These are phyloP conservation scores for Acanthamoeba rhysodes DNA, from an alignment of 208 protist genomes.

Conservation along the genomic window DNA sequence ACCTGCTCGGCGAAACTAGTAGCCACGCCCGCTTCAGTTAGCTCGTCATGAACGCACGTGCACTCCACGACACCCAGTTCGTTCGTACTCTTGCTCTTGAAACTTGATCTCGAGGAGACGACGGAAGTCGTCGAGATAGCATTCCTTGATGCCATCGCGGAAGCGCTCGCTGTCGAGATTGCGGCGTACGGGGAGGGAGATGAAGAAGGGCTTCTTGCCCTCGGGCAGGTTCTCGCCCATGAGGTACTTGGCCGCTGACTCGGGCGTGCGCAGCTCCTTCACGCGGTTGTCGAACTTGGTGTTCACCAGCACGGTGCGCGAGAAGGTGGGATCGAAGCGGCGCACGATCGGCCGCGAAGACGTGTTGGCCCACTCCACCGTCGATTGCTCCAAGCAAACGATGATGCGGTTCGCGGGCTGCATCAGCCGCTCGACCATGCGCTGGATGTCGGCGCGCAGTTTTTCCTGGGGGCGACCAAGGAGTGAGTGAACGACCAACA, in stretches of 20 bases:
- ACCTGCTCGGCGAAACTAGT: constrained; percentile 78
- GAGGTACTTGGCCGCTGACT: constrained; percentile 85
- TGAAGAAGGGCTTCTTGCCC: constrained; percentile 86
- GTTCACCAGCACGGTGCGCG: constrained; percentile 82
- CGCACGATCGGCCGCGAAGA: constrained; percentile 84
- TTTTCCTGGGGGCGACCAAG: not conserved
- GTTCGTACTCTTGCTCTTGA: constrained; percentile 77
- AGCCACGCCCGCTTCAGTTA: not conserved
- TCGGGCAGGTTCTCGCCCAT: constrained; percentile 78
- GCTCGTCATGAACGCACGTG: not conserved
- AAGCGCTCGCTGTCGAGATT: constrained; percentile 82
- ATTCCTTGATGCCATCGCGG: constrained; percentile 81
- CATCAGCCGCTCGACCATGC: constrained; percentile 79
- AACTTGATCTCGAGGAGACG: constrained; percentile 82
- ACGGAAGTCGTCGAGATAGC: constrained; percentile 85
- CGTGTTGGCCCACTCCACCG: constrained; percentile 88
- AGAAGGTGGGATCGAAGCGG: constrained; percentile 84
- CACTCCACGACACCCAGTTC: not conserved
- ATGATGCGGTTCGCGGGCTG: constrained; percentile 86
- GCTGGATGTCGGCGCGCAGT: constrained; percentile 44
- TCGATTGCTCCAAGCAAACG: constrained; percentile 88
- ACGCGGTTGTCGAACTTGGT: constrained; percentile 90
- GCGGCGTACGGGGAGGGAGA: constrained; percentile 82
- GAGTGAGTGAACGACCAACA: not conserved
- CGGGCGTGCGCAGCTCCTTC: constrained; percentile 83